Percentiles rank a stretch among this genome's conserved stretches.
These are phyloP conservation scores for Wallacemonas rigidus DNA, from an alignment of 208 protist species.

Conservation along the genomic window DNA sequence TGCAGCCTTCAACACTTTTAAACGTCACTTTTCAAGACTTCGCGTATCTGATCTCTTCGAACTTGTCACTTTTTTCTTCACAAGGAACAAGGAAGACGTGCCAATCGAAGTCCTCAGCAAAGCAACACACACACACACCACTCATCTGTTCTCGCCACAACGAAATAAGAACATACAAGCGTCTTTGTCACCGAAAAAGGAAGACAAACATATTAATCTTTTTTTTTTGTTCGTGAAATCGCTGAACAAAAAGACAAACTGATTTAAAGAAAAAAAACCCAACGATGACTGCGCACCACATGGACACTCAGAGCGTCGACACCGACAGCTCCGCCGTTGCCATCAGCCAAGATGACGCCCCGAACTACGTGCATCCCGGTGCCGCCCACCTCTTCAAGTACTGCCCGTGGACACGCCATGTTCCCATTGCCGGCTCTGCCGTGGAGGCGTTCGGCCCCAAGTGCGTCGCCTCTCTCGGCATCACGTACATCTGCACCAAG, in stretches of 20 bases:
- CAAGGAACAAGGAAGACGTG: constrained; percentile 8
- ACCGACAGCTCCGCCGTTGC: not conserved
- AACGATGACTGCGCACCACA: not conserved
- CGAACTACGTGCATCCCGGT: constrained; percentile 30
- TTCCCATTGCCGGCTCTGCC: constrained; percentile 31
- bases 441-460: constrained; percentile 33
- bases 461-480: constrained; percentile 26
- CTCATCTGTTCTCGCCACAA: not conserved
- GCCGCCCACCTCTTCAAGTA: constrained; percentile 21
- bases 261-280: constrained; percentile 4
- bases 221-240: not conserved
- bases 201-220: not conserved
- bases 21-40: not conserved
- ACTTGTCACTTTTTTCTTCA: constrained; percentile 6
- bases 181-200: not conserved
- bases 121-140: not conserved
- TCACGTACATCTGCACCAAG: constrained; percentile 42
- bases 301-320: constrained; percentile 10
- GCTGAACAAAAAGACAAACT: not conserved
- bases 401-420: constrained; percentile 15
- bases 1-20: not conserved
- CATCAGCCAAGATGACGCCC: not conserved
- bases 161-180: not conserved
- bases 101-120: not conserved
- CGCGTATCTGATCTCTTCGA: not conserved